phyloP scores from a whole-genome alignment of 2,329 filamentous ascomycete genomes.

The Trichocomaceae sp. region DNA sequence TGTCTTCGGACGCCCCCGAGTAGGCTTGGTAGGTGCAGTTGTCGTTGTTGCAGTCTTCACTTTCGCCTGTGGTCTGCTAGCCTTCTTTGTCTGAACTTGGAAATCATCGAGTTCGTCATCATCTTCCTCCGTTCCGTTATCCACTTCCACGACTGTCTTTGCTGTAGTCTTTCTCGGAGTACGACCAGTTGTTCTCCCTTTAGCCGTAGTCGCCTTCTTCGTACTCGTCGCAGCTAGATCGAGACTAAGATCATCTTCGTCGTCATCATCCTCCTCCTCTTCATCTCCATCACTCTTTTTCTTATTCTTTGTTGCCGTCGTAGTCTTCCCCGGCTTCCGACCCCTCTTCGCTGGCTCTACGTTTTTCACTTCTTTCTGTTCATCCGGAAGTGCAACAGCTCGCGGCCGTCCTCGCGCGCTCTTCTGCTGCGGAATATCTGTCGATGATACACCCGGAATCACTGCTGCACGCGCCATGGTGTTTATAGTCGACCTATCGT shows the following conservation, averaged over 20 bases:
- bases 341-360: conserved; percentile 5
- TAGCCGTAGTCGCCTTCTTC: conserved; percentile 3
- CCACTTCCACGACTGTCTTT: conserved; percentile 3
- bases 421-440: conserved; percentile 1
- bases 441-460: conserved; percentile 3
- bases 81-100: conserved; percentile 20
- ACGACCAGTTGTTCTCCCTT: conserved; percentile 11
- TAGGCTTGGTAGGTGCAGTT: conserved; percentile 14
- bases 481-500: background rate
- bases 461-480: conserved; percentile 13
- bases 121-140: conserved; percentile 9
- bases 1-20: conserved; percentile 8
- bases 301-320: conserved; percentile 6
- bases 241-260: conserved; percentile 7
- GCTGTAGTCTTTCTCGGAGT: background rate
- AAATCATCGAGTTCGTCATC: conserved; percentile 21
- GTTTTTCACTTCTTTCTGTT: conserved; percentile 1
- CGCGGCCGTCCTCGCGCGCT: conserved; percentile 7
- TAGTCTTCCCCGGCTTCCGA: conserved; percentile 7
- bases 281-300: background rate
- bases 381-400: background rate
- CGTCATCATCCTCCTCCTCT: conserved; percentile 6
- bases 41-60: conserved; percentile 12
- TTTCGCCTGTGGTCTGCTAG: conserved; percentile 17
- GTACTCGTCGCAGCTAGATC: background rate